phyloP scores from a whole-genome alignment of 2,329 filamentous ascomycete genomes.

The Fusarium nanum region DNA sequence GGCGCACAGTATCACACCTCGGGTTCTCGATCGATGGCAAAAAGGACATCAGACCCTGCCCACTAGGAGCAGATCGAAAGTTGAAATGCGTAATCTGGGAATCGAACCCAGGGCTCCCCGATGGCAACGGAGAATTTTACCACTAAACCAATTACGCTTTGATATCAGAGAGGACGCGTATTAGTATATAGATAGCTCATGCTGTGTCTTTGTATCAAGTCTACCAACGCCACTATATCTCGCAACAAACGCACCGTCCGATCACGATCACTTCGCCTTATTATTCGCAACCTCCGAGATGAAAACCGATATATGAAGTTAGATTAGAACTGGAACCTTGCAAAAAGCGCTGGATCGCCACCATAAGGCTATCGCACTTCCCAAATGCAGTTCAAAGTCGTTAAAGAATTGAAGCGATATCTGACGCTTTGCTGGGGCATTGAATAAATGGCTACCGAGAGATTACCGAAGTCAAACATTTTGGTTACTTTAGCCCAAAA shows the following conservation, averaged over 20 bases:
- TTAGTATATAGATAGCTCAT: accelerated
- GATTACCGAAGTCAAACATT: neutral
- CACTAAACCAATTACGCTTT: slow-evolving; percentile 19
- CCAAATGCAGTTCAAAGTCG: neutral
- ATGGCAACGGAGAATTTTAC: slow-evolving; percentile 38
- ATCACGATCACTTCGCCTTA: no score
- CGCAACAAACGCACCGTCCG: neutral
- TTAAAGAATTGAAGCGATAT: neutral
- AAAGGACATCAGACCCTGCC: neutral
- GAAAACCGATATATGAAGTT: neutral
- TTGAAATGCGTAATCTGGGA: slow-evolving; percentile 24
- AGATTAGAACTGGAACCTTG: neutral
- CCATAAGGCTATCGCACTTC: neutral
- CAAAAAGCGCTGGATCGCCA: neutral
- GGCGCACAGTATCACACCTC: neutral
- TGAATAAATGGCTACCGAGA: neutral
- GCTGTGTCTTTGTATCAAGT: neutral
- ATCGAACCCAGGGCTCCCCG: slow-evolving; percentile 32
- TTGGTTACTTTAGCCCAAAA: neutral
- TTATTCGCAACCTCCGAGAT: neutral
- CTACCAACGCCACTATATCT: neutral
- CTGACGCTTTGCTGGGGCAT: neutral
- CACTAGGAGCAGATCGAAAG: neutral
- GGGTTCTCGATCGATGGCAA: neutral
- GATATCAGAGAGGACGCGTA: accelerated